Base-by-base conservation (phyloP, 1,284 basidiomycete genomes). In the Microbotryomycetes sp. region DNA sequence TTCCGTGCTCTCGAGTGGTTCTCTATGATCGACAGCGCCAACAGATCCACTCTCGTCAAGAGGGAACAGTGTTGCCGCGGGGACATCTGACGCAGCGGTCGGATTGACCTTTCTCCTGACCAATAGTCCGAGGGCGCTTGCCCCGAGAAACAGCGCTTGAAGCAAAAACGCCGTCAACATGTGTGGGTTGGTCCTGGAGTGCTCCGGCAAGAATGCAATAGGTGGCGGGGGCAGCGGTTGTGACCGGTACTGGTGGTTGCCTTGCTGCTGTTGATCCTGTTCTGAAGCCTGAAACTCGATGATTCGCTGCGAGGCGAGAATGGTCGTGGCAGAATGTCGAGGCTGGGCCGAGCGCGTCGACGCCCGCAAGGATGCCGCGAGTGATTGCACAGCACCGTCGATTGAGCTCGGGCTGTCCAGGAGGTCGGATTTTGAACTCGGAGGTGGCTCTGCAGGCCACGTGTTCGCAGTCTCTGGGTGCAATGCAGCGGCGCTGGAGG, bases 91-190 rank as follows among this genome's bases (percentile, higher is more conserved):
- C 35, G 18, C 9, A 18, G 9, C 18, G 9, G 35, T 11, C 9
- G 9, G 35, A 11, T 41, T 41, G 35, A 58, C 53, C 24, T 60
- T 60, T 27, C 53, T 26, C 3, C 62, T 54, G 24, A 57, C 51
- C 26, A 66, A 45, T 3, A 66, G 54, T 3, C 65, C 65, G 29
- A 66, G 57, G 2, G 65, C 65, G 49, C 56, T 59, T 1, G 65
- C 65, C 16, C 65, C 65, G 41, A 66, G 59, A 28, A 66, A 64
- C 35, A 66, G 52, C 2, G 61, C 61, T 23, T 66, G 65, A 1
- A 66, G 55, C 45, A 63, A 45, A 45, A 66, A 56, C 5, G 65
- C 61, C 16, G 61, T 61, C 35, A 66, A 48, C 51, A 59, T 45
- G 27, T 45, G 47, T 2, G 54, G 45, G 18, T 56, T 30, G 15